Base-by-base conservation (phyloP, 495 filamentous ascomycete genomes). In the Xylaria scruposa region DNA sequence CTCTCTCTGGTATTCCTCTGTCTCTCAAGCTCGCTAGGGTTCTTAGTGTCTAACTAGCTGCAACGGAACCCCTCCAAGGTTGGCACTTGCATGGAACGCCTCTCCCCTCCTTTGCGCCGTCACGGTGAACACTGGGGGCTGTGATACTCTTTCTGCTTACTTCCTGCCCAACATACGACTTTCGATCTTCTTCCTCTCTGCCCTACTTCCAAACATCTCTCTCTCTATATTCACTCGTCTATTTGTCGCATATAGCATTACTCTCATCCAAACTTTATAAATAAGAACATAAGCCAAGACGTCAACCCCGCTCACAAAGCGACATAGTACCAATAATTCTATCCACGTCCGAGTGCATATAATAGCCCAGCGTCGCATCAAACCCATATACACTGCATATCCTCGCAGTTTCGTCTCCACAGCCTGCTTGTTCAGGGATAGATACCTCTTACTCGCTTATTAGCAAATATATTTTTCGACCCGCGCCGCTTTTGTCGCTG, bases 361-460 rank as follows among this genome's bases (percentile, higher is more conserved):
- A 44, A 42, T 2, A 42, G 38, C 13, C 36, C 38, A 63, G 60
- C 60, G 38, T 63, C 60, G 38, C 60, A 63, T 63, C 36, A 56
- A 56, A 44, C 59, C 68, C 58, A 62, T 62, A 51, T n/a, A 44
- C 54, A 21, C 46, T 63, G 68, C 68, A 64, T 70, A 49, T n/a
- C 68, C 10, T 54, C 31, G 59, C 60, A 42, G 40, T 70, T n/a
- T 33, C 29, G 29, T 49, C 60, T 40, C 60, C 60, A 70, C 68
- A 70, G 68, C 68, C 68, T 44, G 60, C 60, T 44, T 62, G 60
- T n/a, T 31, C 42, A 26, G 33, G 31, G 64, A 47, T 64, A 70
- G 33, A 62, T 64, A 56, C 47, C 0, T 56, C 56, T 51, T 56
- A 13, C 47, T 54, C 59, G 59, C 68, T 49, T 51, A 42, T 62